Evolutionary conservation across 768 basidiomycete species (phyloP), one percentile per base, ranked within the genome.

Genomic region (Lepiota subincarnata): DNA sequence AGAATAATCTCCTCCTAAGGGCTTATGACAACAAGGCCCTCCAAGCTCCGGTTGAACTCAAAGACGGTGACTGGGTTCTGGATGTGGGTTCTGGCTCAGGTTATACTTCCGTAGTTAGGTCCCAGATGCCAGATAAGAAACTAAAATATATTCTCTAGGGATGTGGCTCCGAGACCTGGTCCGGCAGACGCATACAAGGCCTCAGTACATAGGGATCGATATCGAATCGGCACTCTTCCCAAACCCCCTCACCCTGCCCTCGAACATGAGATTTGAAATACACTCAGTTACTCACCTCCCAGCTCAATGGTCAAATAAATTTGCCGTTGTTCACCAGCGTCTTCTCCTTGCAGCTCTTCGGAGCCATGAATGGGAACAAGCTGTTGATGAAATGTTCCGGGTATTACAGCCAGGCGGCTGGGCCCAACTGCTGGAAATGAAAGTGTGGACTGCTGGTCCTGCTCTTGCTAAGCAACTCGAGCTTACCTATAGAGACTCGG

Each of bases 361-460:
- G 11, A 16, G 16, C 3, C 37, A 46, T 19, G 44, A 55, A 48
- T 55, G 53, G 53, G 46, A 35, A 19, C 2, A 46, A 13, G 53
- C 53, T 7, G 36, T 48, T n/a, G 28, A 19, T 37, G 45, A 55
- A n/a, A 38, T 55, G 14, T 55, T 41, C 18, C 44, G 45, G 19
- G 53, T 55, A 6, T 43, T 55, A 10, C 34, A 41, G 22, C 53
- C 53, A 12, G 53, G 53, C 8, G 53, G 53, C 13, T 55, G 53
- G 53, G 46, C 40, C 16, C 53, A 55, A 34, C 31, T 55, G 10
- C 13, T 45, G 8, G 53, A 55, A 24, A 12, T 55, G 12, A 31
- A 39, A 12, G n/a, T 31, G 12, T 48, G 44, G 39, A 41, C 28
- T 13, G 20, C 46, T 13, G 53, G 53, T 26, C 44, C 53, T 13